phyloP scores from a whole-genome alignment of 176 grass and related monocot genomes.

The Hsuehochloa calcarea region DNA sequence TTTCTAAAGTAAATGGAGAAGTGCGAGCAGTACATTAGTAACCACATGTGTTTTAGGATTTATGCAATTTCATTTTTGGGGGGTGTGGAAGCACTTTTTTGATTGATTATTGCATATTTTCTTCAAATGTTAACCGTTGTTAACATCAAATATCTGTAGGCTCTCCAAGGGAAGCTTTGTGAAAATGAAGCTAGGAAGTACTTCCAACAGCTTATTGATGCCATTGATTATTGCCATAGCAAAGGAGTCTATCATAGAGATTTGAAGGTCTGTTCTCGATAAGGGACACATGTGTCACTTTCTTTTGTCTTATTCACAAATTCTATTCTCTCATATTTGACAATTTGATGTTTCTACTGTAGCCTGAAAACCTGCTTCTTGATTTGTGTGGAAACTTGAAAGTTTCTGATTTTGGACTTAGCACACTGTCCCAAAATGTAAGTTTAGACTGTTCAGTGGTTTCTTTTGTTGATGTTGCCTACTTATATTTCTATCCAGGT shows the following conservation, averaged over 20 bases:
- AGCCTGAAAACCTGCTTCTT: slow-evolving; percentile 94
- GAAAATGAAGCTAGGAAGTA: slow-evolving; percentile 71
- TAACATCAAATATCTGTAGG: slow-evolving; percentile 42
- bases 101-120: background rate
- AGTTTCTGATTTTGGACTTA: slow-evolving; percentile 93
- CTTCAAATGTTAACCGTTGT: background rate
- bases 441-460: background rate
- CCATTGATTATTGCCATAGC: slow-evolving; percentile 84
- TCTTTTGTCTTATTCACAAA: background rate
- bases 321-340: slow-evolving; percentile 18
- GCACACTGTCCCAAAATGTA: slow-evolving; percentile 80
- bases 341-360: slow-evolving; percentile 29
- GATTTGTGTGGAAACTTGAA: slow-evolving; percentile 69
- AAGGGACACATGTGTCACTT: background rate
- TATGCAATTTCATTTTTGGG: background rate
- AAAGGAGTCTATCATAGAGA: slow-evolving; percentile 96
- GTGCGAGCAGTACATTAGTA: background rate
- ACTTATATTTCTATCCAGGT: slow-evolving; percentile 16
- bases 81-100: background rate
- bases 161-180: slow-evolving; percentile 57
- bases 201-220: slow-evolving; percentile 91
- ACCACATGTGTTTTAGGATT: background rate
- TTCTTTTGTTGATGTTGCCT: slow-evolving; percentile 8
- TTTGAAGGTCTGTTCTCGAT: slow-evolving; percentile 67
- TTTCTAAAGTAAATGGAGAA: background rate